Base-by-base conservation (phyloP, 192 early-diverging fungal species). In the Gaertneriomyces semiglobifer region DNA sequence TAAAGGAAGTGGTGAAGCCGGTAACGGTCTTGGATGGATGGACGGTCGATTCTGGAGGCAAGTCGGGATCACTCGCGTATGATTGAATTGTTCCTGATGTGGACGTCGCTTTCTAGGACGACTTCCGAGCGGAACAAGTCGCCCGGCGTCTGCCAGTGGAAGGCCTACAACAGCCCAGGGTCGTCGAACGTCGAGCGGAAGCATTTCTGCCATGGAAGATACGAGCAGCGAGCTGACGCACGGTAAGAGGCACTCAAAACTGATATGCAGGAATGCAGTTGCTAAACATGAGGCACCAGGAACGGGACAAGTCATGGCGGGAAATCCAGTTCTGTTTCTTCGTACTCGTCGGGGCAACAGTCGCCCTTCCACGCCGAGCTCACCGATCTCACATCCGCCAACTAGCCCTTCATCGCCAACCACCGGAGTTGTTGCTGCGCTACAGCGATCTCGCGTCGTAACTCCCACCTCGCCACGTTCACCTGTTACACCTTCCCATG, bases 321-420 rank as follows among this genome's bases (percentile, higher is more conserved):
- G 76, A 11, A 78, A 78, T 33, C 76, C 76, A 1, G 55, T 78
- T 25, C 66, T 78, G 16, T 78, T 71, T 51, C 72, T 78, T 48
- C 68, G 73, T 2, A 63, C 60, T 11, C 55, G 70, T 33, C 55
- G 55, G 5, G 39, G 16, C 25, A 33, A 33, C 25, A 33, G 25
- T 33, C 25, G 25, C 25, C 25, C 25, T 33, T 33, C 25, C 25
- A 33, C 25, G 2, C 25, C 25, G 2, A 33, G 25, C 25, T 33
- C 39, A 57, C 19, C 55, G 55, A 16, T 50, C 2, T 18, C 48
- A 50, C 48, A 50, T n/a, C 48, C 48, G 0, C 48, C 12, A 50
- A 50, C 25, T 33, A 33, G 25, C 25, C 25, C 25, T 2, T 33
- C 25, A 33, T 33, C 25, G 25, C 25, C 25, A 33, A 33, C 25